phyloP scores from a whole-genome alignment of 352 stramenopile species.

The Pythium guiyangense region DNA sequence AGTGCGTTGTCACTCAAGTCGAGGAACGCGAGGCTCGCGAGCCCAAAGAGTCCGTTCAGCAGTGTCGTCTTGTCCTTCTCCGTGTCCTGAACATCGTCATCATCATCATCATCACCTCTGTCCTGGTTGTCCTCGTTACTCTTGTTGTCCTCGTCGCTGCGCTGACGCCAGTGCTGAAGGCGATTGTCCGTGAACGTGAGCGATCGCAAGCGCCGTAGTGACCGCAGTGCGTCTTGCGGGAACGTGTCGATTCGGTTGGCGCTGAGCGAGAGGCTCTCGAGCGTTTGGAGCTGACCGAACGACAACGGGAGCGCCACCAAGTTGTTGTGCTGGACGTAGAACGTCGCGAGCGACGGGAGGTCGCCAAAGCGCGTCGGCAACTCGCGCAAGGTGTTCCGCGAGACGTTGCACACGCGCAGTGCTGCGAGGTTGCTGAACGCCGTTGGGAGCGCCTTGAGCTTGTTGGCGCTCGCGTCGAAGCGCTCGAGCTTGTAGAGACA shows the following conservation, averaged over 20 bases:
- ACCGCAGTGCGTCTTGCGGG: conserved; percentile 18
- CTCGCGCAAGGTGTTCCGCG: conserved; percentile 29
- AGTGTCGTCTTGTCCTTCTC: too few relatives aligned
- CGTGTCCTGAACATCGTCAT: too few relatives aligned
- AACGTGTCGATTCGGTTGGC: conserved; percentile 47
- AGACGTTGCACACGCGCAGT: conserved; percentile 35
- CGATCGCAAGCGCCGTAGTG: conserved; percentile 18
- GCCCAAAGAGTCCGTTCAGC: conserved; percentile 22
- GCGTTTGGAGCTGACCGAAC: conserved; percentile 26
- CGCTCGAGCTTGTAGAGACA: conserved; percentile 29
- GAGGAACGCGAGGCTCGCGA: conserved; percentile 27
- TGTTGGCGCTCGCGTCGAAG: conserved; percentile 39
- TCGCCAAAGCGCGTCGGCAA: conserved; percentile 36
- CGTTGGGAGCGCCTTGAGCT: conserved; percentile 30
- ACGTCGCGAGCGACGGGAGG: conserved; percentile 18
- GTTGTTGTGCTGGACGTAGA: conserved; percentile 33
- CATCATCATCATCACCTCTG: background rate
- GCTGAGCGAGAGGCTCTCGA: conserved; percentile 36
- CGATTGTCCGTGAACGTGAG: conserved; percentile 44
- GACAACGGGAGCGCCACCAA: conserved; percentile 37
- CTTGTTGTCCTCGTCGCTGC: too few relatives aligned
- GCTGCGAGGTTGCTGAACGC: conserved; percentile 43
- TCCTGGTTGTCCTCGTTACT: background rate
- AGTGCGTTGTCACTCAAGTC: too few relatives aligned
- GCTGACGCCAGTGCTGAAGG: conserved; percentile 31